A percentile compares a stretch with the other conserved stretches of the same genome.
Evolutionary conservation across 2,329 filamentous ascomycete genomes (phyloP).

Genomic region (Ophiocordyceps polyrhachis-furcata): DNA sequence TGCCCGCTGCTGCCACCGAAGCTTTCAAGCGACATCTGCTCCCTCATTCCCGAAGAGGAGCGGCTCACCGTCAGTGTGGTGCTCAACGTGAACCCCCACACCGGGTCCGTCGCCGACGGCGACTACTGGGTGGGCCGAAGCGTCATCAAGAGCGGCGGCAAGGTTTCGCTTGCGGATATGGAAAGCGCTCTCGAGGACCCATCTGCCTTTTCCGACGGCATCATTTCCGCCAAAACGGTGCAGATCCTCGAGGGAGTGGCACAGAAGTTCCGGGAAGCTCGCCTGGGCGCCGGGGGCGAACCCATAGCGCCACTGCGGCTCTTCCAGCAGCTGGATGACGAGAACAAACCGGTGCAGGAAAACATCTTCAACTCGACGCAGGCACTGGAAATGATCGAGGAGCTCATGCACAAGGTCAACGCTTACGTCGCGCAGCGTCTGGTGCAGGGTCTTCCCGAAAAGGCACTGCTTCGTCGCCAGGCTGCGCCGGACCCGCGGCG

Average conservation of each 20-base stretch:
- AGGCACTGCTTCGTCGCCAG: slow-evolving; percentile 81
- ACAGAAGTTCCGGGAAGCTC: slow-evolving; percentile 76
- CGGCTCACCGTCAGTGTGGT: slow-evolving; percentile 83
- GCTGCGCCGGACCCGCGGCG: slow-evolving; percentile 70
- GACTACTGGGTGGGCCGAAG: slow-evolving; percentile 89
- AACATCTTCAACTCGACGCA: slow-evolving; percentile 88
- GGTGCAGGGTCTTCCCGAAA: slow-evolving; percentile 61
- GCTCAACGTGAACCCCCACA: slow-evolving; percentile 72
- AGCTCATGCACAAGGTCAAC: slow-evolving; percentile 88
- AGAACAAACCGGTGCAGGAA: slow-evolving; percentile 90
- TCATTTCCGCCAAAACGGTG: slow-evolving; percentile 55
- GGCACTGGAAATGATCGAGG: slow-evolving; percentile 85
- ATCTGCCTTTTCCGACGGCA: slow-evolving; percentile 41
- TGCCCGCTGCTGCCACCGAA: slow-evolving; percentile 77
- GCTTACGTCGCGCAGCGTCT: slow-evolving; percentile 75
- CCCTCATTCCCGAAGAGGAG: slow-evolving; percentile 70
- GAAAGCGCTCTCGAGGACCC: slow-evolving; percentile 58
- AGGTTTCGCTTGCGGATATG: slow-evolving; percentile 68
- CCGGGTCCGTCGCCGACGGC: slow-evolving; percentile 60
- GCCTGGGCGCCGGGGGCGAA: slow-evolving; percentile 62
- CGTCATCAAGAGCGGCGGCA: slow-evolving; percentile 81
- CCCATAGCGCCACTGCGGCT: slow-evolving; percentile 74
- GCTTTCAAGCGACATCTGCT: slow-evolving; percentile 74
- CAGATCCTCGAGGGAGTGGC: slow-evolving; percentile 65
- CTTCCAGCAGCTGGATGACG: slow-evolving; percentile 86